Evolutionary conservation across 305 asterid species (phyloP).

Genomic region (Fraxinus platypoda): DNA sequence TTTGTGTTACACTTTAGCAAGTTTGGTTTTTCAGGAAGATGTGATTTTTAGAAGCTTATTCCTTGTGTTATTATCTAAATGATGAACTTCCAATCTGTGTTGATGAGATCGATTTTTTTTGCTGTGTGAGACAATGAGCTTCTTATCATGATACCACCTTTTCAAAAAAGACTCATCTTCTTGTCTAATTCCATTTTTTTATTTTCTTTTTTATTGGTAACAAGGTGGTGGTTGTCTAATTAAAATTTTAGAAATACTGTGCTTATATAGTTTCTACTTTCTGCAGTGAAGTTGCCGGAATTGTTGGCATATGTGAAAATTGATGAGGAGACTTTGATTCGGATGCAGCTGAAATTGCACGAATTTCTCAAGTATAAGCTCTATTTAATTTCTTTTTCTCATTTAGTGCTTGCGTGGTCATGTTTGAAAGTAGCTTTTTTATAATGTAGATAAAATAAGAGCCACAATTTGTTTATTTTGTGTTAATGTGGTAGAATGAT

Average conservation of each 20-base stretch:
- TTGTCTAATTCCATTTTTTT: background rate
- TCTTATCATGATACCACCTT: slow-evolving; percentile 12
- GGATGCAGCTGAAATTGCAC: slow-evolving; percentile 76
- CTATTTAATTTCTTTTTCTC: slow-evolving; percentile 24
- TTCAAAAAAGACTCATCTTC: background rate
- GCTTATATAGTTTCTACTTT: slow-evolving; percentile 21
- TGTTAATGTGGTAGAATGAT: background rate
- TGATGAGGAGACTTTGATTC: slow-evolving; percentile 67
- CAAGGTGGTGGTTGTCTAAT: slow-evolving; percentile 4
- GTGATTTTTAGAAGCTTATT: background rate
- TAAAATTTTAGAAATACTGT: background rate
- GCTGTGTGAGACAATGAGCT: background rate
- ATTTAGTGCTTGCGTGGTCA: background rate
- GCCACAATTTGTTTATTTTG: background rate
- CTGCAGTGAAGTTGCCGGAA: slow-evolving; percentile 93
- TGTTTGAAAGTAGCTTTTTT: background rate
- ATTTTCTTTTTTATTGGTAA: background rate
- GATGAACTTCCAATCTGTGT: background rate
- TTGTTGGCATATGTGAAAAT: slow-evolving; percentile 61
- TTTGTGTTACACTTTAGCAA: slow-evolving; percentile 8
- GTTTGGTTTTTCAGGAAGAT: background rate
- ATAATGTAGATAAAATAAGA: background rate
- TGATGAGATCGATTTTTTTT: background rate
- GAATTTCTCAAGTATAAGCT: slow-evolving; percentile 76
- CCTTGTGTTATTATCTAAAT: background rate